These are phyloP conservation scores for Protomyces gravidus DNA, from an alignment of 1,139 yeast genomes.

Conservation along the genomic window DNA sequence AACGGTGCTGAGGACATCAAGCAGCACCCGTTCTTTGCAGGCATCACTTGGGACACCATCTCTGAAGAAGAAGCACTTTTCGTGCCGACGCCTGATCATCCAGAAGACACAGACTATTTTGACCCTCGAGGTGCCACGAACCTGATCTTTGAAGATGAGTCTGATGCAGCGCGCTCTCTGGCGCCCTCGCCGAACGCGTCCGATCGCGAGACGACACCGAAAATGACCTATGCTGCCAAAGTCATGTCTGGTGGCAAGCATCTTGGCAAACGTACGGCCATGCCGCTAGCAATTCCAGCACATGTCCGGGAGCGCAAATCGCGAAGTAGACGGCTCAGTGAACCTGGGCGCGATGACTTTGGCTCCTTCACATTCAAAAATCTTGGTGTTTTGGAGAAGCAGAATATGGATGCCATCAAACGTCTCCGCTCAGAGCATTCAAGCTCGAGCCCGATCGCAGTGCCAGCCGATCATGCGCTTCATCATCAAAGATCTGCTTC, in stretches of 20 bases:
- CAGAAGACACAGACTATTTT: conserved; percentile 87
- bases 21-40: conserved; percentile 68
- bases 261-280: conserved; percentile 9
- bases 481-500: conserved; percentile 34
- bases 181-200: conserved; percentile 11
- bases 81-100: conserved; percentile 72
- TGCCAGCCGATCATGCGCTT: conserved; percentile 10
- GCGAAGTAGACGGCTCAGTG: conserved; percentile 61
- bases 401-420: conserved; percentile 87
- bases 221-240: conserved; percentile 1
- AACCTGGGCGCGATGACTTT: conserved; percentile 61
- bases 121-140: conserved; percentile 82
- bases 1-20: conserved; percentile 76
- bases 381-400: conserved; percentile 82
- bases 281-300: conserved; percentile 52
- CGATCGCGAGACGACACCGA: conserved; percentile 14
- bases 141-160: conserved; percentile 45
- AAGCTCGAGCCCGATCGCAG: neutral
- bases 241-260: conserved; percentile 1
- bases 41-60: conserved; percentile 68
- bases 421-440: conserved; percentile 77
- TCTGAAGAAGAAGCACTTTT: conserved; percentile 76
- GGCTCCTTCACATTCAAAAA: conserved; percentile 91
- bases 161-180: conserved; percentile 29
- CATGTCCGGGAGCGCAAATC: conserved; percentile 58